These are phyloP conservation scores for Plasmodium coatneyi DNA, from an alignment of 169 alveolate genomes.

Conservation along the genomic window DNA sequence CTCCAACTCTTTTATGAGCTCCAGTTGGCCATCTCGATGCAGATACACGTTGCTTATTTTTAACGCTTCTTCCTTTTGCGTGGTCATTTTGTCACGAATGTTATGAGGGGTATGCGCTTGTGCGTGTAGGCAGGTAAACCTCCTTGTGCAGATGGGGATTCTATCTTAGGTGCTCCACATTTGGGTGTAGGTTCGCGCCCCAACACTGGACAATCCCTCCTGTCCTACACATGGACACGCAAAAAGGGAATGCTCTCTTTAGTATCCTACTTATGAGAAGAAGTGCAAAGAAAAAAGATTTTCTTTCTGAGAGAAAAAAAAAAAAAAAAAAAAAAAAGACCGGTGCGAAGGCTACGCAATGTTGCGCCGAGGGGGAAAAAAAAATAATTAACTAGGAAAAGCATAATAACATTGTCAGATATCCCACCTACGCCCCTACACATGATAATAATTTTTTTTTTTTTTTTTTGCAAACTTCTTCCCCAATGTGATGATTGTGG, in stretches of 20 bases:
- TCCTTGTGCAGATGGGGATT: not conserved
- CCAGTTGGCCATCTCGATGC: constrained; percentile 23
- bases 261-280: not conserved
- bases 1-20: constrained; percentile 40
- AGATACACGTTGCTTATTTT: constrained; percentile 54
- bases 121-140: not conserved
- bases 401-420: not conserved
- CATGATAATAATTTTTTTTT: not conserved
- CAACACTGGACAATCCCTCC: not conserved
- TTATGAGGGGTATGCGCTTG: not conserved
- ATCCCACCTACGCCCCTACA: not conserved
- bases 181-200: not conserved
- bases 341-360: not conserved
- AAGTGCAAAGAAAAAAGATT: not conserved
- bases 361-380: not conserved
- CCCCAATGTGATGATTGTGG: not conserved
- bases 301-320: not conserved
- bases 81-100: not conserved
- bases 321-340: constrained; percentile 2
- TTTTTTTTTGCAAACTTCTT: not conserved
- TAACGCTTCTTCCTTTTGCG: not conserved
- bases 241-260: not conserved
- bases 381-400: not conserved
- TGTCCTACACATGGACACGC: not conserved
- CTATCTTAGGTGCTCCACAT: not conserved